Conservation (phyloP, 768 basidiomycete genomes). For the Kwoniella sp. region DNA sequence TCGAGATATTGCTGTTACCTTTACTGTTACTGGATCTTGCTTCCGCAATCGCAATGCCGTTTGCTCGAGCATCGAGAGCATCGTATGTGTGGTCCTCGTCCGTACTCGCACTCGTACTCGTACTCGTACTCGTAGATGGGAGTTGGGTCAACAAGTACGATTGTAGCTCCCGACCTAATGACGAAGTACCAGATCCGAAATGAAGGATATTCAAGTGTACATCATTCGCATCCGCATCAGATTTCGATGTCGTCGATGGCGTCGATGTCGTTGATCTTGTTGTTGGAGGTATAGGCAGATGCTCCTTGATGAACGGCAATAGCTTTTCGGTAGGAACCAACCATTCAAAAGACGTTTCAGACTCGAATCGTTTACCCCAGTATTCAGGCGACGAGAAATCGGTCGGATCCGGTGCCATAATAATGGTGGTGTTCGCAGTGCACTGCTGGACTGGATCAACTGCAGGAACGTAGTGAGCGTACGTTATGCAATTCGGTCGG, state of each 20-base stretch:
- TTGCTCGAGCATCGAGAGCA: too few species aligned
- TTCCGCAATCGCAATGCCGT: neutral
- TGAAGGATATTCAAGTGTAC: slow-evolving; percentile 31
- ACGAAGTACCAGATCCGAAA: slow-evolving; percentile 46
- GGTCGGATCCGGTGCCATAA: slow-evolving; percentile 2
- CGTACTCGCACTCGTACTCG: too few species aligned
- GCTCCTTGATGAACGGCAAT: slow-evolving; percentile 26
- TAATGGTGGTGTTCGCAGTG: too few species aligned
- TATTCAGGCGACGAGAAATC: slow-evolving; percentile 45
- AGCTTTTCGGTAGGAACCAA: slow-evolving; percentile 19
- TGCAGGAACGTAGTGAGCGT: too few species aligned
- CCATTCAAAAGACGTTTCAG: slow-evolving; percentile 45
- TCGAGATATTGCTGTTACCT: too few species aligned
- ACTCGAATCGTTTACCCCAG: slow-evolving; percentile 39
- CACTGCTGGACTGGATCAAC: too few species aligned
- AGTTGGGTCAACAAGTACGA: neutral
- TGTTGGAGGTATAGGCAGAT: neutral
- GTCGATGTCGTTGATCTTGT: too few species aligned
- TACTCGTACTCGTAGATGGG: neutral
- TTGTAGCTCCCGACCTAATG: slow-evolving; percentile 12
- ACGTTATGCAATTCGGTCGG: too few species aligned
- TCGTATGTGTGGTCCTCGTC: neutral
- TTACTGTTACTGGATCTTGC: too few species aligned
- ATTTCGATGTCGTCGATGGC: too few species aligned
- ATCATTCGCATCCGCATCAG: neutral